Evolutionary conservation across 176 grass and related monocot species (phyloP).

Genomic region (Carex parvula): DNA sequence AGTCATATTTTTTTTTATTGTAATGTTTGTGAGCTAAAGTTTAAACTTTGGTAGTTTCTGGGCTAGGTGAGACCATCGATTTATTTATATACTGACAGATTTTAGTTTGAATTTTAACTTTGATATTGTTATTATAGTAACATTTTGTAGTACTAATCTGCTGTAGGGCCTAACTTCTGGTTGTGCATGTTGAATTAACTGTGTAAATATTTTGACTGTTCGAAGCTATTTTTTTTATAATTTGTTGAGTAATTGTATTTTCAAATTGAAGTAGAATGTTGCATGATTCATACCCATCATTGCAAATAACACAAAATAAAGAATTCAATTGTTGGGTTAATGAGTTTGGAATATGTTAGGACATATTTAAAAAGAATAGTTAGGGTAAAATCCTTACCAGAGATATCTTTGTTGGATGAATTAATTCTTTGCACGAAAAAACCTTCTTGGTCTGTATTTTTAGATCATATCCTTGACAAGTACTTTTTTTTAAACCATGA

Average conservation of each 20-base stretch:
- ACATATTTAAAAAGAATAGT: not conserved
- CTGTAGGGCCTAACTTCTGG: not conserved
- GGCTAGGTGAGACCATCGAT: not conserved
- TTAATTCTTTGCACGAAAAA: not conserved
- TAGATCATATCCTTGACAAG: not conserved
- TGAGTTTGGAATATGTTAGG: too few species aligned
- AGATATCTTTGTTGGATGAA: not conserved
- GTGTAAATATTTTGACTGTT: not conserved
- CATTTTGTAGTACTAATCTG: too few species aligned
- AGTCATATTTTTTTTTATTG: not conserved
- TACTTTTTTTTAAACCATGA: not conserved
- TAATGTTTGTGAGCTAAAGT: not conserved
- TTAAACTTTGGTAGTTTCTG: not conserved
- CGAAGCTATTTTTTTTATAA: not conserved
- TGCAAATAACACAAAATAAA: too few species aligned
- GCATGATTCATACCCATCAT: too few species aligned
- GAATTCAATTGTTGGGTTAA: too few species aligned
- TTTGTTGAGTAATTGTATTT: not conserved
- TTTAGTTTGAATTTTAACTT: conserved; percentile 1
- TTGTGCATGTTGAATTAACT: not conserved
- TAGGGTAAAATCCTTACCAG: not conserved
- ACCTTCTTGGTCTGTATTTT: not conserved
- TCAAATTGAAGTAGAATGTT: too few species aligned
- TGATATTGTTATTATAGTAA: too few species aligned
- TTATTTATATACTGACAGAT: not conserved